Evolutionary conservation across 2,329 filamentous ascomycete species (phyloP).

Genomic region (Cladobotryum protrusum): DNA sequence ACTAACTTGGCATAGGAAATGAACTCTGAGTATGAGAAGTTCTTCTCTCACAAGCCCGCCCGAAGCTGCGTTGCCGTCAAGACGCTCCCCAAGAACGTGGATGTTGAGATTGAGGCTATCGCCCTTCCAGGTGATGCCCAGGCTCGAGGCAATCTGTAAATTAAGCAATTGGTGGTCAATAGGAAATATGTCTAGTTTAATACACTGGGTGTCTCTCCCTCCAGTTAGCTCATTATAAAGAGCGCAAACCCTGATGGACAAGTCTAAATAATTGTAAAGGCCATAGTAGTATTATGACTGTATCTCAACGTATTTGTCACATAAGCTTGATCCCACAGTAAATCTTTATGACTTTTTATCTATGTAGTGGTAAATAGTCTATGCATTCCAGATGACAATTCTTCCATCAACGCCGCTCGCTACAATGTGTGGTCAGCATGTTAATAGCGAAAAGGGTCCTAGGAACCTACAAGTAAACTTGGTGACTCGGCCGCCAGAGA

Average conservation of each 20-base stretch:
- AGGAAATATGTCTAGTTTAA: slow-evolving; percentile 4
- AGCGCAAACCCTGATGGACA: no score
- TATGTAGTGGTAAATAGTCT: not conserved
- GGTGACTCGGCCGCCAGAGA: slow-evolving; percentile 54
- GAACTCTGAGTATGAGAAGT: slow-evolving; percentile 81
- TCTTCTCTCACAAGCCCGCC: slow-evolving; percentile 78
- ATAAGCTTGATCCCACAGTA: no score
- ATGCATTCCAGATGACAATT: slow-evolving; percentile 67
- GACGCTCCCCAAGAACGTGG: slow-evolving; percentile 76
- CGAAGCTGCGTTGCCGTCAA: slow-evolving; percentile 87
- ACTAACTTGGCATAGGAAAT: slow-evolving; percentile 47
- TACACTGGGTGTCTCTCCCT: not conserved
- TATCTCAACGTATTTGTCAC: no score
- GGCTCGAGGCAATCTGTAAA: no score
- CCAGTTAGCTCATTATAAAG: no score
- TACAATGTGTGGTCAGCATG: slow-evolving; percentile 32
- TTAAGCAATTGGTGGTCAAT: slow-evolving; percentile 1
- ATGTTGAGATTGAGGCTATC: slow-evolving; percentile 87
- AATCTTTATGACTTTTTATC: no score
- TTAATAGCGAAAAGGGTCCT: not conserved
- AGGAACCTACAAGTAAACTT: slow-evolving; percentile 78
- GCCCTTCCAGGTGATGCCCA: slow-evolving; percentile 46
- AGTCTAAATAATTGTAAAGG: no score
- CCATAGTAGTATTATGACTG: no score
- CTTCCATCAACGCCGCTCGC: slow-evolving; percentile 79